These are phyloP conservation scores for Suhomyces ambrosiae DNA, from an alignment of 1,139 yeast species.

Conservation along the genomic window DNA sequence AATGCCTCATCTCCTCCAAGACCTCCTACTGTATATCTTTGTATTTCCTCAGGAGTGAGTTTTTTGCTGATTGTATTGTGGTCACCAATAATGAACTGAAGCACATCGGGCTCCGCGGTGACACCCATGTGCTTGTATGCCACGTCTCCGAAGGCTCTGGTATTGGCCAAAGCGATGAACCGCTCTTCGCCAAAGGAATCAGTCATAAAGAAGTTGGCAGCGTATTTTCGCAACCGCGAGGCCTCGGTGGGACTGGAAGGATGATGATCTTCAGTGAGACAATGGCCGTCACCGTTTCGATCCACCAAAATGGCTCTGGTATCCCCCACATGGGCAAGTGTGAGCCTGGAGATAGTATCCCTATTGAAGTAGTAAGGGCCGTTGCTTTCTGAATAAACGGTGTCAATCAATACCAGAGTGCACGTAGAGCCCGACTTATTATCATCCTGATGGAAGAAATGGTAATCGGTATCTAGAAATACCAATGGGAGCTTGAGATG, in stretches of 20 bases:
- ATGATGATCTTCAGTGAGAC: constrained; percentile 80
- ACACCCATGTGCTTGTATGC: constrained; percentile 81
- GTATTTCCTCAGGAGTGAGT: constrained; percentile 43
- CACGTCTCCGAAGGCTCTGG: constrained; percentile 90
- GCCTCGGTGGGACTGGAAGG: constrained; percentile 84
- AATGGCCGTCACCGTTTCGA: constrained; percentile 73
- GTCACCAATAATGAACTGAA: constrained; percentile 66
- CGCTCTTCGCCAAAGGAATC: constrained; percentile 95
- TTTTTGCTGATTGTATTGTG: constrained; percentile 32
- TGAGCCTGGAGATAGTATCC: constrained; percentile 65
- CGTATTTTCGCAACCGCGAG: constrained; percentile 64
- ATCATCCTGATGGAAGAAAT: constrained; percentile 37
- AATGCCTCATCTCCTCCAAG: constrained; percentile 82
- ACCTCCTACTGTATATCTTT: constrained; percentile 48
- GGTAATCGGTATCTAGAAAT: constrained; percentile 62
- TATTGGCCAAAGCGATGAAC: constrained; percentile 82
- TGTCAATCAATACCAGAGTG: constrained; percentile 73
- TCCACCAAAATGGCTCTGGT: constrained; percentile 85
- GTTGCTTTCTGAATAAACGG: constrained; percentile 39
- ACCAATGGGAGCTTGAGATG: constrained; percentile 62
- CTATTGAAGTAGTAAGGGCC: constrained; percentile 67
- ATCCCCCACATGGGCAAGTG: constrained; percentile 94
- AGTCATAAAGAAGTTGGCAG: constrained; percentile 75
- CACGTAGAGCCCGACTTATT: constrained; percentile 76
- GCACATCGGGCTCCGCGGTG: constrained; percentile 88